Evolutionary conservation across 331 rosid species (phyloP).

Genomic region (Acacia concinna): DNA sequence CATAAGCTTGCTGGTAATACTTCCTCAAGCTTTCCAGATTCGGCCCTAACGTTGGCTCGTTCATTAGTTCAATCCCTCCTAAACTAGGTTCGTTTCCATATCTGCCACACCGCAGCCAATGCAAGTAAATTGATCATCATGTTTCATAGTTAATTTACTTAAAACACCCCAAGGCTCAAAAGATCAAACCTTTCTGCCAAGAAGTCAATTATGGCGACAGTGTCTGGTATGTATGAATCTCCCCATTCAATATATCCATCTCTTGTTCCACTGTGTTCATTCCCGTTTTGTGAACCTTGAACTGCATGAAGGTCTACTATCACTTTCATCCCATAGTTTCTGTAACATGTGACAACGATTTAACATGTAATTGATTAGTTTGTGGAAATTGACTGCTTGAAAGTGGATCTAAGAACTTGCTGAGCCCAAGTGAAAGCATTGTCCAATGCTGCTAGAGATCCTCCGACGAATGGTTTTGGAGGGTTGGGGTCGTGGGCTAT

Average conservation of each 20-base stretch:
- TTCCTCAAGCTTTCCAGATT: constrained; percentile 37
- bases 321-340: constrained; percentile 59
- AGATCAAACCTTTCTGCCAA: constrained; percentile 52
- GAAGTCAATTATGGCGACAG: constrained; percentile 56
- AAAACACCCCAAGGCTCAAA: neutral
- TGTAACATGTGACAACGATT: constrained; percentile 3
- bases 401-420: constrained; percentile 26
- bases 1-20: constrained; percentile 40
- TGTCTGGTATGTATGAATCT: constrained; percentile 47
- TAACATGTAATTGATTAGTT: neutral
- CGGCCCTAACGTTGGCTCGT: constrained; percentile 50
- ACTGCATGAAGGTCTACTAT: constrained; percentile 66
- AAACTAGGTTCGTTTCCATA: constrained; percentile 40
- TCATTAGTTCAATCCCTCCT: constrained; percentile 60
- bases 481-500: constrained; percentile 66
- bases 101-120: constrained; percentile 34
- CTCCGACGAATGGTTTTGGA: constrained; percentile 66
- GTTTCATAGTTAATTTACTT: neutral
- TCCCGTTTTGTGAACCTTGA: constrained; percentile 67
- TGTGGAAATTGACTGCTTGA: neutral
- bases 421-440: constrained; percentile 72
- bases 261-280: constrained; percentile 61
- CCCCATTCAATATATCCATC: constrained; percentile 70
- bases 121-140: neutral
- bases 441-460: constrained; percentile 57